Conservation (phyloP, 345 rosid species). For the Mangifera indica region DNA sequence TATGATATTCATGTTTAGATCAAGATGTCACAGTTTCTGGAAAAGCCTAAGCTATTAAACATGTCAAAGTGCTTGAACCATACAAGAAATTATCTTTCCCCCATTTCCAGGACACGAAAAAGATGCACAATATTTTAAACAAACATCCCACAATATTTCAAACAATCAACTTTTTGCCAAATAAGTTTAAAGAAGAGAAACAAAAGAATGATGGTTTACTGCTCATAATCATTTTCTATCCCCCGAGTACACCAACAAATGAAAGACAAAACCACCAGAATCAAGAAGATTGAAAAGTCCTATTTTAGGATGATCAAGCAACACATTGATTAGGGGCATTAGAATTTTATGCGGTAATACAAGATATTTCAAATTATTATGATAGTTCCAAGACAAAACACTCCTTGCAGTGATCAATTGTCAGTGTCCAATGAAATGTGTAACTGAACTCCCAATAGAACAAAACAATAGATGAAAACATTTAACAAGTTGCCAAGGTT, state of each 20-base stretch:
- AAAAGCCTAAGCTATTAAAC: not conserved
- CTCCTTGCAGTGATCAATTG: not conserved
- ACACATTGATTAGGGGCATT: not conserved
- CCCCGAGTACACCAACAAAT: not conserved
- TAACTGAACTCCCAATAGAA: not conserved
- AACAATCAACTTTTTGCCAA: too few relatives aligned
- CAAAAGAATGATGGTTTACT: not conserved
- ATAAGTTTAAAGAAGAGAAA: not conserved
- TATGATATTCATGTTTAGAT: conserved; percentile 19
- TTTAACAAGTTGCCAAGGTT: not conserved
- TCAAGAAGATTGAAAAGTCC: not conserved
- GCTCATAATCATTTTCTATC: not conserved
- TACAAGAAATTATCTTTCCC: too few relatives aligned
- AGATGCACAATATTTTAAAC: too few relatives aligned
- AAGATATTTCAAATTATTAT: not conserved
- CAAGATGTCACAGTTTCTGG: not conserved
- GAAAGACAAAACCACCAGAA: not conserved
- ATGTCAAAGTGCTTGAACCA: not conserved
- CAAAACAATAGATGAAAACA: not conserved
- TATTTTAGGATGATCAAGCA: too few relatives aligned
- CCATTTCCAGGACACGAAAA: too few relatives aligned
- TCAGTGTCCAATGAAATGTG: not conserved
- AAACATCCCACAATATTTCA: too few relatives aligned
- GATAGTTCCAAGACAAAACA: not conserved
- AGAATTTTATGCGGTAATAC: not conserved